Conservation (phyloP, 2,329 filamentous ascomycete genomes). For the Teratosphaeriaceae sp. region DNA sequence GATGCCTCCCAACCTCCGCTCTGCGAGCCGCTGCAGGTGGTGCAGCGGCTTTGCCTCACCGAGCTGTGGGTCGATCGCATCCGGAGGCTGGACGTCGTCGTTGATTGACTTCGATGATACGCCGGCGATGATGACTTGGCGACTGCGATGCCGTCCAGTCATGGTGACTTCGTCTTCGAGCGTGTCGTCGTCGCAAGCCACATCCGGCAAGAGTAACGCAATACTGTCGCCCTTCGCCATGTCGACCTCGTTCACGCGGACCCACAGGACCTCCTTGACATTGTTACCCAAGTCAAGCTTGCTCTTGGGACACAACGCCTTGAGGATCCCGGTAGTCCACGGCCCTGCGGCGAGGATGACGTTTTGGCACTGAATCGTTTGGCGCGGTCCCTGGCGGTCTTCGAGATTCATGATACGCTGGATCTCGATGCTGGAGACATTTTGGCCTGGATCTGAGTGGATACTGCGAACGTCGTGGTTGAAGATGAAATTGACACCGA, state of each 20-base stretch:
- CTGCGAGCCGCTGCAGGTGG: constrained; percentile 5
- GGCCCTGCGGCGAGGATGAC: constrained; percentile 20
- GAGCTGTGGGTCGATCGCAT: background rate
- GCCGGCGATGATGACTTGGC: background rate
- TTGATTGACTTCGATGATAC: background rate
- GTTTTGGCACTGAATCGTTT: constrained; percentile 12
- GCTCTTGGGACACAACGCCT: constrained; percentile 3
- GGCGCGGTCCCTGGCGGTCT: background rate
- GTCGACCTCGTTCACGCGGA: background rate
- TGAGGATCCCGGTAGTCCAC: constrained; percentile 12
- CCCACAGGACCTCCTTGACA: constrained; percentile 6
- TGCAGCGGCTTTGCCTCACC: constrained; percentile 1
- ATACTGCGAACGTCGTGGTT: constrained; percentile 8
- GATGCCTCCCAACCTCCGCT: background rate
- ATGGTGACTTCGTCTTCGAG: constrained; percentile 7
- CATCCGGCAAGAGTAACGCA: constrained; percentile 2
- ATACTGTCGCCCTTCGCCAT: constrained; percentile 1
- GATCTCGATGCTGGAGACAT: constrained; percentile 8
- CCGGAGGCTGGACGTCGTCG: background rate
- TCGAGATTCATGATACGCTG: background rate
- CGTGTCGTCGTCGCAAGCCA: background rate
- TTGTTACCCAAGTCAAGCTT: constrained; percentile 8
- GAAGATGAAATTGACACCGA: constrained; percentile 16
- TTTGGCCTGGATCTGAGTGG: background rate
- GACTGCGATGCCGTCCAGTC: background rate